phyloP scores from a whole-genome alignment of 371 early-diverging fungal genomes.

The Paraphysoderma sedebokerense region DNA sequence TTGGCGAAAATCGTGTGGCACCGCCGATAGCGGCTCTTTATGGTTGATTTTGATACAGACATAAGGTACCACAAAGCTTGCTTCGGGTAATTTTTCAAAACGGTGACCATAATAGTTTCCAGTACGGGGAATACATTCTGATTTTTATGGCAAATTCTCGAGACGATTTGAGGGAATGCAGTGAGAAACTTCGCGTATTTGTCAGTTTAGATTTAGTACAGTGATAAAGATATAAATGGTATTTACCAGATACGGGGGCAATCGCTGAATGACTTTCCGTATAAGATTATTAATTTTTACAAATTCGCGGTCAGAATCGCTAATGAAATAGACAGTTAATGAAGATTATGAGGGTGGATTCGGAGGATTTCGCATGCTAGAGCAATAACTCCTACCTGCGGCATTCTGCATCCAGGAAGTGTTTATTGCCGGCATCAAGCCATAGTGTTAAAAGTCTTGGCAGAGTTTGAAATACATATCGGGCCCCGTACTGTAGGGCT shows the following conservation, averaged over 20 bases:
- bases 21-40: slow-evolving; percentile 26
- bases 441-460: slow-evolving; percentile 69
- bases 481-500: slow-evolving; percentile 42
- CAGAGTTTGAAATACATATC: slow-evolving; percentile 65
- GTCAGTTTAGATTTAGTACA: too few species aligned
- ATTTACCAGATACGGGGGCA: slow-evolving; percentile 52
- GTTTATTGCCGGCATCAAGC: slow-evolving; percentile 25
- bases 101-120: slow-evolving; percentile 40
- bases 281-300: slow-evolving; percentile 23
- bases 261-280: slow-evolving; percentile 16
- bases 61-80: slow-evolving; percentile 78
- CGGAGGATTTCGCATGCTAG: too few species aligned
- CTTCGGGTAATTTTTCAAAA: slow-evolving; percentile 53
- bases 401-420: background rate
- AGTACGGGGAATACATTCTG: slow-evolving; percentile 33
- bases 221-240: too few species aligned
- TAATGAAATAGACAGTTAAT: too few species aligned
- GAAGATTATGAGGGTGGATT: too few species aligned
- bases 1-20: slow-evolving; percentile 38
- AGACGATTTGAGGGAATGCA: slow-evolving; percentile 63
- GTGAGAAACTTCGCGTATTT: too few species aligned
- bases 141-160: slow-evolving; percentile 58
- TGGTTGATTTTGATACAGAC: slow-evolving; percentile 43
- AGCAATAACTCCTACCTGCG: too few species aligned
- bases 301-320: slow-evolving; percentile 13